A percentile compares a stretch with the other conserved stretches of the same genome.
phyloP scores from a whole-genome alignment of 2,329 filamentous ascomycete species.

The Pseudocercospora eumusae region DNA sequence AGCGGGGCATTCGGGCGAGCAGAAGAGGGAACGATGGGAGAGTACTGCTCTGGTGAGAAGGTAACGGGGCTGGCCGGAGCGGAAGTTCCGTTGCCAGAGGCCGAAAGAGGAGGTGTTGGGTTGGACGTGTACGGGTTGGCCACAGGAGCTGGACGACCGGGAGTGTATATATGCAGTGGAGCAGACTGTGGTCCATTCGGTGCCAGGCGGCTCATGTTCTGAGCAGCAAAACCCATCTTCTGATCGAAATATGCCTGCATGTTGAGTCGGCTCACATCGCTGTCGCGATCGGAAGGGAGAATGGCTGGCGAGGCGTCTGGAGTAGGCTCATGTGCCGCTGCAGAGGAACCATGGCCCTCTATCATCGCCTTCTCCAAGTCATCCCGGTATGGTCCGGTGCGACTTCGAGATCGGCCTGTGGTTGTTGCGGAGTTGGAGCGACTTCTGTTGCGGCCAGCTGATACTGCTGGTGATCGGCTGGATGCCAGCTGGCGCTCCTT shows the following conservation, averaged over 20 bases:
- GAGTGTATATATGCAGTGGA: conserved; percentile 27
- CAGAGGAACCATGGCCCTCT: conserved; percentile 46
- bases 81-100: conserved; percentile 41
- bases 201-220: conserved; percentile 13
- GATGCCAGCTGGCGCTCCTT: conserved; percentile 26
- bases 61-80: conserved; percentile 39
- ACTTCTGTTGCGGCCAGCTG: conserved; percentile 43
- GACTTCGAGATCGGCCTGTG: conserved; percentile 57
- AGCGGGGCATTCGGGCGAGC: conserved; percentile 36
- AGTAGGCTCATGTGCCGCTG: conserved; percentile 29
- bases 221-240: conserved; percentile 19
- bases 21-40: conserved; percentile 38
- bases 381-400: conserved; percentile 52
- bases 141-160: conserved; percentile 24
- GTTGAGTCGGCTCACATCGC: conserved; percentile 19
- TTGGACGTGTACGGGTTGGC: conserved; percentile 52
- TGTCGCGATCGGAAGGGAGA: conserved; percentile 17
- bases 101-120: conserved; percentile 56
- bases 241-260: conserved; percentile 35
- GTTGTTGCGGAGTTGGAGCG: conserved; percentile 58
- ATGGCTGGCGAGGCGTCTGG: conserved; percentile 27
- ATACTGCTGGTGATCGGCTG: conserved; percentile 16
- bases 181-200: conserved; percentile 23
- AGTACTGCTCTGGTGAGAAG: conserved; percentile 32
- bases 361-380: conserved; percentile 55